Percentiles rank a stretch among this genome's conserved stretches.
phyloP scores from a whole-genome alignment of 768 basidiomycete species.

The Leccinum broughii region DNA sequence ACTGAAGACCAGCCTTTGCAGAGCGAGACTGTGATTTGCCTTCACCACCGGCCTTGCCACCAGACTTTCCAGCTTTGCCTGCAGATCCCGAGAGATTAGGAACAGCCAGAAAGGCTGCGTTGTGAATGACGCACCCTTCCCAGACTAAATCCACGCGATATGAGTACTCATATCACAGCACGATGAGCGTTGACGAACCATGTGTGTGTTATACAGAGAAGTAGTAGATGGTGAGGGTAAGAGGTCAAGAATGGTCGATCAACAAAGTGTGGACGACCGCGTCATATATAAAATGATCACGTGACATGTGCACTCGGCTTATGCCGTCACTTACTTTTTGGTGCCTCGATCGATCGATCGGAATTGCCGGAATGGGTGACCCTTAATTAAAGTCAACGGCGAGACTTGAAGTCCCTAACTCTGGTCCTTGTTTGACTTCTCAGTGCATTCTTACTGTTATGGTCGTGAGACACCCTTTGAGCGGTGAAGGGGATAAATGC shows the following conservation, averaged over 20 bases:
- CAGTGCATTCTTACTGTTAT: too few relatives aligned
- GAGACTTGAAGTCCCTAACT: too few relatives aligned
- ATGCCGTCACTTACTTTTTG: too few relatives aligned
- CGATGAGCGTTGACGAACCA: slow-evolving; percentile 23
- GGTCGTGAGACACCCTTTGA: too few relatives aligned
- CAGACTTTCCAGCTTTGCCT: slow-evolving; percentile 53
- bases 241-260: slow-evolving; percentile 31
- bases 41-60: slow-evolving; percentile 50
- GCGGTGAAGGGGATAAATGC: too few relatives aligned
- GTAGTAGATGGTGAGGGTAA: slow-evolving; percentile 26
- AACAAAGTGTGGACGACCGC: slow-evolving; percentile 33
- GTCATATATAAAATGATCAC: slow-evolving; percentile 37
- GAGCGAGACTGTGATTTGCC: slow-evolving; percentile 69
- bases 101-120: not conserved
- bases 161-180: not conserved
- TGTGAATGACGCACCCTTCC: slow-evolving; percentile 28
- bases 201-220: slow-evolving; percentile 24
- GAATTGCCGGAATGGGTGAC: too few relatives aligned
- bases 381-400: too few relatives aligned
- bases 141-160: slow-evolving; percentile 26
- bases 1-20: slow-evolving; percentile 74
- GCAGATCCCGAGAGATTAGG: slow-evolving; percentile 12
- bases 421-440: too few relatives aligned
- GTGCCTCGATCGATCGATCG: too few relatives aligned
- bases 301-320: slow-evolving; percentile 19